Conservation (phyloP, 495 filamentous ascomycete genomes). For the Delitschia confertaspora region DNA sequence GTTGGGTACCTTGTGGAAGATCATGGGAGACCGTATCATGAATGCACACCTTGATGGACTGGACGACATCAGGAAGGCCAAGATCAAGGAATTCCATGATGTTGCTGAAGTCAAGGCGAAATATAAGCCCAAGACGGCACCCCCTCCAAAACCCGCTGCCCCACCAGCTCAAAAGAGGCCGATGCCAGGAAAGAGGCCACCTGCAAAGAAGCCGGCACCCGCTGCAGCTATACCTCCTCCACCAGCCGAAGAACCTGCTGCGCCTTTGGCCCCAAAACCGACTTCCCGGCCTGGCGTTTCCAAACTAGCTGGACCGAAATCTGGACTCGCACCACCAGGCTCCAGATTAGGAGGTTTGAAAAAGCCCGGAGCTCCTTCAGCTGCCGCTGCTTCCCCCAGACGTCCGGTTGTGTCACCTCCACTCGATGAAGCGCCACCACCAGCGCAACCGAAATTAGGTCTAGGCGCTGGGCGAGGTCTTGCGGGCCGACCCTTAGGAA, state of each 20-base stretch:
- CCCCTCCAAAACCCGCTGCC: conserved; percentile 50
- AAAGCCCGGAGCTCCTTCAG: conserved; percentile 11
- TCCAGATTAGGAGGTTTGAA: conserved; percentile 49
- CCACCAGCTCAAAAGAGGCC: conserved; percentile 38
- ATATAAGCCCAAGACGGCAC: conserved; percentile 81
- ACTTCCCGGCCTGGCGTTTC: conserved; percentile 52
- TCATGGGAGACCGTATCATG: conserved; percentile 96
- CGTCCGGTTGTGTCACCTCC: conserved; percentile 46
- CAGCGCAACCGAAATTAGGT: conserved; percentile 57
- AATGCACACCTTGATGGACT: conserved; percentile 86
- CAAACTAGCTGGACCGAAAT: conserved; percentile 59
- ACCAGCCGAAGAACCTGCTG: conserved; percentile 41
- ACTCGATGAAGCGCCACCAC: conserved; percentile 52
- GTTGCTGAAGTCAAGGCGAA: conserved; percentile 93
- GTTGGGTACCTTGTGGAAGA: conserved; percentile 95
- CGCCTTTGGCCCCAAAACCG: conserved; percentile 47
- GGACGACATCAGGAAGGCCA: conserved; percentile 91
- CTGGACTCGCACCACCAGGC: conserved; percentile 49
- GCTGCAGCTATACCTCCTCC: conserved; percentile 45
- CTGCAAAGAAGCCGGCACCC: conserved; percentile 46
- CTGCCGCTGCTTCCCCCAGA: conserved; percentile 38
- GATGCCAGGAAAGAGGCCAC: conserved; percentile 19
- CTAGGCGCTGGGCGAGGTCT: conserved; percentile 64
- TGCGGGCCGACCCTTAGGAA: conserved; percentile 78
- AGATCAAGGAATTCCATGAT: conserved; percentile 92